Base-by-base conservation (phyloP, 192 early-diverging fungal genomes). In the Coemansia furcata region DNA sequence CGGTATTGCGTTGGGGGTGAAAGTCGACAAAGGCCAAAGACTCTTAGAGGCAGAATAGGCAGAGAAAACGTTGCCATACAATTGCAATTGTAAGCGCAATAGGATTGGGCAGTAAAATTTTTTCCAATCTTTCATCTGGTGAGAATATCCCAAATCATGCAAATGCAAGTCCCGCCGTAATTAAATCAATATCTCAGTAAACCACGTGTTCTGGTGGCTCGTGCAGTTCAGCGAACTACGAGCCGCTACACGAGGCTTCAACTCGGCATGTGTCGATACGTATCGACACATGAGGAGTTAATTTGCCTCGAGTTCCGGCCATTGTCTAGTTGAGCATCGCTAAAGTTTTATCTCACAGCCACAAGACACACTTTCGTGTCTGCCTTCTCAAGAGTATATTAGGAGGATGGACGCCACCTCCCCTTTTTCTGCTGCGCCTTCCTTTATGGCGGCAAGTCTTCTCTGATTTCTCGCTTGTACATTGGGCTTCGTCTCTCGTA, bases 161-260 rank as follows among this genome's bases (percentile, higher is more conserved):
- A 30, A 3, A 30, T 14, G 50, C 50, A 30, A 5, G 50, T 30
- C 12, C 46, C 23, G 23, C 50, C 9, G 50, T 29, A 54, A 54
- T 54, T 54, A 54, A 54, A 54, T 54, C 50, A 54, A 54, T 30
- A 47, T 47, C 44, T 9, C 19, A n/a, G n/a, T n/a, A 5, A 21
- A 23, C 50, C 26, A 54, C 50, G 50, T 47, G 46, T n/a, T 92
- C 5, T 85, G 63, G 89, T 54, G 50, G 50, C 50, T 54, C 26
- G 5, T 10, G 19, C 46, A 23, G 46, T 9, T 47, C 19, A 9
- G 6, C n/a, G 23, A 52, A 26, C 23, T 12, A 26, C 29, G 26
- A 54, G 26, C 50, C 26, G 50, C 11, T 11, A 26, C 23, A 26
- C 23, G 23, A 26, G 23, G 11, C 11, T 30, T 6, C 26, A 30